Evolutionary conservation across 768 basidiomycete genomes (phyloP).

Genomic region (Podaxis sp.): DNA sequence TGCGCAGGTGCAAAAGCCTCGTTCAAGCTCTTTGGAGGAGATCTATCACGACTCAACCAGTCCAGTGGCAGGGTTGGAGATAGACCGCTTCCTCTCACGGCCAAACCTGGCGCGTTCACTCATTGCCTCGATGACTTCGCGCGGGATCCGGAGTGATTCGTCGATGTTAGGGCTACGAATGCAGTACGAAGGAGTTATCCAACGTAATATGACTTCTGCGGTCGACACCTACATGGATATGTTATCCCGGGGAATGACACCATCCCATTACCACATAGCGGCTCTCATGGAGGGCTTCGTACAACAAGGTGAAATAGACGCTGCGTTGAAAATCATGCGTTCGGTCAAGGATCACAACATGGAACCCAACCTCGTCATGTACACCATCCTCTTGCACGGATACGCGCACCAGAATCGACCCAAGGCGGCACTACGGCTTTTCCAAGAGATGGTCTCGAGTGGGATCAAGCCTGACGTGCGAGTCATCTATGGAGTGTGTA

Average conservation of each 20-base stretch:
- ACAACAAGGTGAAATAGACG: slow-evolving; percentile 54
- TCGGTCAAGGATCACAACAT: slow-evolving; percentile 50
- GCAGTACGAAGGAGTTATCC: slow-evolving; percentile 55
- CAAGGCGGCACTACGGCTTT: slow-evolving; percentile 49
- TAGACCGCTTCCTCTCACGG: slow-evolving; percentile 15
- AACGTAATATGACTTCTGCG: slow-evolving; percentile 50
- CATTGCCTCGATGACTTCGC: slow-evolving; percentile 44
- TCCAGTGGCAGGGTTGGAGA: background rate
- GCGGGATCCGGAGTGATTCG: slow-evolving; percentile 54
- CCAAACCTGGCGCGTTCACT: slow-evolving; percentile 38
- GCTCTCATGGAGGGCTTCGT: slow-evolving; percentile 79
- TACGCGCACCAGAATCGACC: slow-evolving; percentile 63
- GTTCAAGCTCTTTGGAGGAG: background rate
- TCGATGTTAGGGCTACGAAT: slow-evolving; percentile 64
- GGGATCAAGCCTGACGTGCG: slow-evolving; percentile 71
- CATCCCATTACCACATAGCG: slow-evolving; percentile 70
- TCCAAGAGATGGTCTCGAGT: slow-evolving; percentile 59
- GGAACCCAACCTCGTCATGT: slow-evolving; percentile 63
- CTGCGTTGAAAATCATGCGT: slow-evolving; percentile 56
- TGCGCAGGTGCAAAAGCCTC: background rate
- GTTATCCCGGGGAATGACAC: slow-evolving; percentile 66
- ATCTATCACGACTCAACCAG: background rate
- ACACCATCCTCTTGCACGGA: slow-evolving; percentile 75
- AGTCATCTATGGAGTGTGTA: slow-evolving; percentile 68
- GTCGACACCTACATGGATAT: slow-evolving; percentile 56